A percentile compares a stretch with the other conserved stretches of the same genome.
These are phyloP conservation scores for Russula ochroleuca DNA, from an alignment of 768 basidiomycete genomes.

Conservation along the genomic window DNA sequence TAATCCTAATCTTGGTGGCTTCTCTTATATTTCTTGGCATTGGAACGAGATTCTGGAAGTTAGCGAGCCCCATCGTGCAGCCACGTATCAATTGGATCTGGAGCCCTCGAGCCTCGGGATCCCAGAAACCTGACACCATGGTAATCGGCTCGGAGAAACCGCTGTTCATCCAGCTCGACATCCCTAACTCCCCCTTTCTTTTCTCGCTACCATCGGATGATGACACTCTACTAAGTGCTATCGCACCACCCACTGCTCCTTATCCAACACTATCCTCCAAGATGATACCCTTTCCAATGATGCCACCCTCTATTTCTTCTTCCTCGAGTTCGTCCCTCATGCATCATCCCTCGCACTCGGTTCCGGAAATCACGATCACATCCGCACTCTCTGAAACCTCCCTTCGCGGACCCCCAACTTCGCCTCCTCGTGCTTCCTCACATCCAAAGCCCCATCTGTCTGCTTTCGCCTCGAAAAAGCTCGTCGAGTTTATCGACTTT, in stretches of 20 bases:
- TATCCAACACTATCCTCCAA: not conserved
- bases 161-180: slow-evolving; percentile 16
- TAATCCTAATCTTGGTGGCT: slow-evolving; percentile 8
- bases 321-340: slow-evolving; percentile 12
- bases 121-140: slow-evolving; percentile 11
- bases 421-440: not conserved
- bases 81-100: slow-evolving; percentile 8
- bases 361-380: slow-evolving; percentile 26
- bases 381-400: slow-evolving; percentile 9
- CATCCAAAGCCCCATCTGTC: slow-evolving; percentile 6
- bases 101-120: slow-evolving; percentile 3
- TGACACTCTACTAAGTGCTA: slow-evolving; percentile 3
- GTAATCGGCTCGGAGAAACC: slow-evolving; percentile 8
- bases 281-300: not conserved
- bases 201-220: slow-evolving; percentile 15
- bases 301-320: not conserved
- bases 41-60: slow-evolving; percentile 12
- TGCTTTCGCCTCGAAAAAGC: slow-evolving; percentile 15
- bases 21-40: slow-evolving; percentile 15
- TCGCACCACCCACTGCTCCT: not conserved
- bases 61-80: not conserved
- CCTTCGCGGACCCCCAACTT: not conserved
- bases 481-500: slow-evolving; percentile 22
- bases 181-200: slow-evolving; percentile 25
- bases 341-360: slow-evolving; percentile 13